Percentiles rank a stretch among this genome's conserved stretches.
Conservation (phyloP, 2,329 filamentous ascomycete species). For the Fusarium armeniacum region DNA sequence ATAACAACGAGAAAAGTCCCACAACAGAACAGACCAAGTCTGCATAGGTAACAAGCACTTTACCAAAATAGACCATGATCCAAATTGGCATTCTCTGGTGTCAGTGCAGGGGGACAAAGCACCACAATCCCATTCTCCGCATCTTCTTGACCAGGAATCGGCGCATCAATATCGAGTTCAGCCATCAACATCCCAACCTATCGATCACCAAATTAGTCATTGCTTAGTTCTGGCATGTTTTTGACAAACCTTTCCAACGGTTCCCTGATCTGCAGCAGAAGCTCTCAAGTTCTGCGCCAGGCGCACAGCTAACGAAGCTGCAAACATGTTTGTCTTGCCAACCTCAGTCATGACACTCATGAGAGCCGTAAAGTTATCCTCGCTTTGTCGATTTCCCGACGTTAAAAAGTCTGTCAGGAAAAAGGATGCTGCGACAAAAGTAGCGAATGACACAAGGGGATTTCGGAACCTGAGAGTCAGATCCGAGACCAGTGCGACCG, state of each 20-base stretch:
- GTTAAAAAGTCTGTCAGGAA: constrained; percentile 27
- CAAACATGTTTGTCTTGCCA: constrained; percentile 52
- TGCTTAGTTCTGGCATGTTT: too few species aligned
- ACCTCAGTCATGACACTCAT: constrained; percentile 65
- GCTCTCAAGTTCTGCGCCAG: constrained; percentile 75
- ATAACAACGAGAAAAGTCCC: too few species aligned
- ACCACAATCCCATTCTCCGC: constrained; percentile 35
- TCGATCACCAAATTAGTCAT: rapidly evolving
- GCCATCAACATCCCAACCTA: constrained; percentile 28
- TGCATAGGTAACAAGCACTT: background rate
- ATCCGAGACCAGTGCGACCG: constrained; percentile 31
- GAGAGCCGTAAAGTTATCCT: constrained; percentile 76
- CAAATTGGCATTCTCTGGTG: background rate
- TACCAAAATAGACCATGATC: constrained; percentile 11
- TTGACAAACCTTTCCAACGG: constrained; percentile 27
- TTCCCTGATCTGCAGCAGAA: constrained; percentile 24
- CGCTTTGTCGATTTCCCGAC: constrained; percentile 12
- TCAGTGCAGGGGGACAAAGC: constrained; percentile 14
- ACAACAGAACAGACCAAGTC: background rate
- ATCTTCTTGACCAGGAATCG: constrained; percentile 33
- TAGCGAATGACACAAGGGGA: constrained; percentile 27
- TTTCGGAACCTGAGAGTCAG: constrained; percentile 29
- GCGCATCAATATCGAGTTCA: constrained; percentile 13
- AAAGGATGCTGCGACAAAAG: constrained; percentile 34
- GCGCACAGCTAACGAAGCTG: constrained; percentile 68